A percentile compares a stretch with the other conserved stretches of the same genome.
phyloP scores from a whole-genome alignment of 2,329 filamentous ascomycete species.

The Ophiostoma triangulosporum region DNA sequence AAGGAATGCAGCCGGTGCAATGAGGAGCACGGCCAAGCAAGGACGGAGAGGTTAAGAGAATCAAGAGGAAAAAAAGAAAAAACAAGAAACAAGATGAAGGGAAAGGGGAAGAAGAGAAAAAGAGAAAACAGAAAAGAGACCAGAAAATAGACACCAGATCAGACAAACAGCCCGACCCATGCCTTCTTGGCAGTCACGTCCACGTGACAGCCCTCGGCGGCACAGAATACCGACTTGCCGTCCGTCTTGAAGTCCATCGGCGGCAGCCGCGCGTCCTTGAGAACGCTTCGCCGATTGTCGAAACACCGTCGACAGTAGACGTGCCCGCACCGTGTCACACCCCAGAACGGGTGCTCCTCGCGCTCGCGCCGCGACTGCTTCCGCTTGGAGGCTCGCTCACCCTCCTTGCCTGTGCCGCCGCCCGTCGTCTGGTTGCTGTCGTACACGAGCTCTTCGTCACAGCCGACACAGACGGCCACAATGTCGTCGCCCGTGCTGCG shows the following conservation, averaged over 20 bases:
- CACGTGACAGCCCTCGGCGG: slow-evolving; percentile 41
- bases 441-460: slow-evolving; percentile 68
- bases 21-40: too few relatives aligned
- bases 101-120: not conserved
- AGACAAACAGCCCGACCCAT: slow-evolving; percentile 50
- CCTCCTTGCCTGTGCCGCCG: slow-evolving; percentile 11
- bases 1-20: too few relatives aligned
- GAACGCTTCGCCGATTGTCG: slow-evolving; percentile 38
- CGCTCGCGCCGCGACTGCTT: slow-evolving; percentile 33
- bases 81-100: not conserved
- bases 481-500: slow-evolving; percentile 59
- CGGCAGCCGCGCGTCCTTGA: slow-evolving; percentile 20
- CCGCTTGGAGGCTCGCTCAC: slow-evolving; percentile 20
- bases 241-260: slow-evolving; percentile 25
- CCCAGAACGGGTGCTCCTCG: slow-evolving; percentile 80
- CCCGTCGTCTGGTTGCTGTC: slow-evolving; percentile 40
- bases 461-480: slow-evolving; percentile 72
- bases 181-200: slow-evolving; percentile 40
- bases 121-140: not conserved
- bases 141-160: not conserved
- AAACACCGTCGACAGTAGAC: slow-evolving; percentile 51
- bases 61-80: not conserved
- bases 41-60: too few relatives aligned
- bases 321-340: slow-evolving; percentile 81
- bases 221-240: slow-evolving; percentile 31